Base-by-base conservation (phyloP, 768 basidiomycete genomes). In the Pholiota microspora region DNA sequence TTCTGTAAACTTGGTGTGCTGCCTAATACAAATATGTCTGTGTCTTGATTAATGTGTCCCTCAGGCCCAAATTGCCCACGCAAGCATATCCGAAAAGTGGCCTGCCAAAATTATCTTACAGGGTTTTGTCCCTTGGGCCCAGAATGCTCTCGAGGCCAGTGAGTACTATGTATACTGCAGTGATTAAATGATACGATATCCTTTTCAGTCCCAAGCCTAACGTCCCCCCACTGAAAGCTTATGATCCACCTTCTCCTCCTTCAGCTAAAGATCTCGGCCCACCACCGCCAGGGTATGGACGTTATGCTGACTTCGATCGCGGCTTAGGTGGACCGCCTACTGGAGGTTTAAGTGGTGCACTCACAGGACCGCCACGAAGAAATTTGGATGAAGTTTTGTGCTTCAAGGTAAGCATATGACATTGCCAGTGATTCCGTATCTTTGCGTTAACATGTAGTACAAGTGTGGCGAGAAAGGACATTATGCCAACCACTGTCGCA, bases 401-500 rank as follows among this genome's bases (percentile, higher is more conserved):
- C 65, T 92, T 93, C 77, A 94, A 92, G 82, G 89, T 86, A 67
- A 24, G 9, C 36, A 35, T n/a, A n/a, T n/a, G n/a, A n/a, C n/a
- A n/a, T n/a, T n/a, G n/a, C n/a, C n/a, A n/a, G n/a, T n/a, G n/a
- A n/a, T n/a, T n/a, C n/a, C n/a, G n/a, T n/a, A n/a, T n/a, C n/a
- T n/a, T n/a, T n/a, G n/a, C n/a, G n/a, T n/a, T n/a, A n/a, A n/a
- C n/a, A n/a, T n/a, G n/a, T n/a, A n/a, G n/a, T 53, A 60, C 4
- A 58, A 93, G 87, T 97, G 94, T 64, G 92, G 92, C 32, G 86
- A 92, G 69, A 88, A 89, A 61, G 96, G 96, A 1, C 96, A 98
- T 67, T 96, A 96, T 66, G 95, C 95, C 16, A 96, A 97, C 67
- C 86, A 91, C 62, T 97, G 95, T 70, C 83, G 88, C 36, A 94